phyloP scores from a whole-genome alignment of 1,284 basidiomycete species.

The Polyporus tsugae region DNA sequence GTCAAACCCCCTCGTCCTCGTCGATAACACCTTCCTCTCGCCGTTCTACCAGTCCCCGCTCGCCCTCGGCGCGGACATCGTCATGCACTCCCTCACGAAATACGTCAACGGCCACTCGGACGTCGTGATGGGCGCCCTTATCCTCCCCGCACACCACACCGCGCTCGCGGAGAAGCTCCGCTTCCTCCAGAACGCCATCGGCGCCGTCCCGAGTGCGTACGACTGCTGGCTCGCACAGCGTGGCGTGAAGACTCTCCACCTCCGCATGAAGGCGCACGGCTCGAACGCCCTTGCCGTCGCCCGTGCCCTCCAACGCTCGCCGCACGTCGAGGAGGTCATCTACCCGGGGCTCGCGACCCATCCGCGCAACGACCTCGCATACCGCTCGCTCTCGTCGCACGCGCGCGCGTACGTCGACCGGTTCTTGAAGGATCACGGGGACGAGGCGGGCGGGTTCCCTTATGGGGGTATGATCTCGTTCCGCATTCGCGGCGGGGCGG shows the following conservation, averaged over 20 bases:
- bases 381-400: conserved; percentile 70
- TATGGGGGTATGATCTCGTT: conserved; percentile 89
- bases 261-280: conserved; percentile 91
- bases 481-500: conserved; percentile 64
- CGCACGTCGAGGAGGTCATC: conserved; percentile 78
- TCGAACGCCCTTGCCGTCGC: conserved; percentile 85
- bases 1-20: conserved; percentile 76
- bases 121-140: conserved; percentile 87
- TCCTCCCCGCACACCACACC: conserved; percentile 70
- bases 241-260: conserved; percentile 89
- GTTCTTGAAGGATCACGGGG: conserved; percentile 44
- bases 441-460: conserved; percentile 68
- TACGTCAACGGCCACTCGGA: conserved; percentile 96
- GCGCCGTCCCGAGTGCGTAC: conserved; percentile 88
- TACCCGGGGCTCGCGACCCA: conserved; percentile 85
- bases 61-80: conserved; percentile 85
- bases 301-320: conserved; percentile 62
- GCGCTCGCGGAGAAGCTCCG: conserved; percentile 64
- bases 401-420: conserved; percentile 72
- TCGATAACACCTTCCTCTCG: conserved; percentile 94
- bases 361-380: conserved; percentile 69
- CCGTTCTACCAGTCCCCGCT: conserved; percentile 94
- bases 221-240: conserved; percentile 94
- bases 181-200: conserved; percentile 94
- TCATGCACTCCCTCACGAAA: conserved; percentile 86